Evolutionary conservation across 2,329 filamentous ascomycete genomes (phyloP).

Genomic region (Drechslera avenae): DNA sequence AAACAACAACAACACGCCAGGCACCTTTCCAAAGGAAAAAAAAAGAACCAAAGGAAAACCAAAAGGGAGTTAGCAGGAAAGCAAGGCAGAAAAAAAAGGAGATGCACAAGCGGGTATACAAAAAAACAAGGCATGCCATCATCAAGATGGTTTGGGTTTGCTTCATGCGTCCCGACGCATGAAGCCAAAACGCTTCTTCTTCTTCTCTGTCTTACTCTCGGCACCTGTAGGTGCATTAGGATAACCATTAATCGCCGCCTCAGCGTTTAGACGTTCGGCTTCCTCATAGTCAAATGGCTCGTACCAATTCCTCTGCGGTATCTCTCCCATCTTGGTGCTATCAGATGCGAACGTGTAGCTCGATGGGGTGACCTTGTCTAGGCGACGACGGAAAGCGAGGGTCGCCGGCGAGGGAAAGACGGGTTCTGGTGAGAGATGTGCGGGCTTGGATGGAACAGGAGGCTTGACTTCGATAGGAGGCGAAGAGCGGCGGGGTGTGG

Average conservation of each 20-base stretch:
- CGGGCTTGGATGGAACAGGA: slow-evolving; percentile 8
- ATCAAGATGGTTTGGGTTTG: neutral
- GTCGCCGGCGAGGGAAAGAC: slow-evolving; percentile 8
- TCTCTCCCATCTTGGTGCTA: slow-evolving; percentile 56
- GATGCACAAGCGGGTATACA: slow-evolving; percentile 4
- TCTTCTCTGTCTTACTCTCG: slow-evolving; percentile 8
- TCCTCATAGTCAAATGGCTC: slow-evolving; percentile 51
- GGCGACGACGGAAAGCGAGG: slow-evolving; percentile 28
- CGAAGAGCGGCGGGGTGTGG: slow-evolving; percentile 17
- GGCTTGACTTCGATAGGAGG: slow-evolving; percentile 5
- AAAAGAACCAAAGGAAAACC: neutral
- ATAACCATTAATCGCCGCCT: slow-evolving; percentile 35
- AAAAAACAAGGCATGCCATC: neutral
- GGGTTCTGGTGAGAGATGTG: slow-evolving; percentile 12
- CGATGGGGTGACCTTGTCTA: slow-evolving; percentile 47
- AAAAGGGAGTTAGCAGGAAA: neutral
- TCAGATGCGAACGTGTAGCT: slow-evolving; percentile 52
- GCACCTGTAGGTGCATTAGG: slow-evolving; percentile 13
- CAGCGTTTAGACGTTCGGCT: slow-evolving; percentile 49
- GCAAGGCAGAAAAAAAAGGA: neutral
- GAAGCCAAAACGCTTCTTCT: slow-evolving; percentile 16
- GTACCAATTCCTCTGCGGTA: slow-evolving; percentile 53
- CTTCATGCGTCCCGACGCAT: slow-evolving; percentile 10
- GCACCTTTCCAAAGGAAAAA: neutral
- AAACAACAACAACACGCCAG: slow-evolving; percentile 1